Evolutionary conservation across 1,284 basidiomycete species (phyloP), one percentile per base, ranked within the genome.

Genomic region (Volvariella surrecta): DNA sequence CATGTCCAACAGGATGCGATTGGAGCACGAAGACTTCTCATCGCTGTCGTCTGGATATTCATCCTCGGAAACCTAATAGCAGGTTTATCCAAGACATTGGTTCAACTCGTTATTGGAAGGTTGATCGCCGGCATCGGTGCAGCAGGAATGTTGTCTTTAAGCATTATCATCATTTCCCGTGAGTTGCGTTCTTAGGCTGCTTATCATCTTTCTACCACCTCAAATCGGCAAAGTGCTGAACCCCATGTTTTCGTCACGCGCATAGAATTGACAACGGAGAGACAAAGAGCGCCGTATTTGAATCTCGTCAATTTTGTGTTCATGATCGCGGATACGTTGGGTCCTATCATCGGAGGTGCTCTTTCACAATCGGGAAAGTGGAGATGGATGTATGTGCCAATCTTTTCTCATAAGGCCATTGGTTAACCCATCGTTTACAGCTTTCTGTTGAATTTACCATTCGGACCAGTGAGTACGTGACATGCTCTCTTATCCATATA

Each of bases 51-150:
- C 30, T 31, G 30, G 30, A 31, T 31, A 9, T 31, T 31, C 15
- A 31, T 31, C 15, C 9, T 31, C 30, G 30, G 30, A 31, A 31
- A 31, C 30, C 9, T 31, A 9, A 31, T 31, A 9, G 30, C 30
- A 9, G 30, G 30, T 9, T 9, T 31, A 9, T 9, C 30, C 9
- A 9, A 15, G 9, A 31, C 9, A 9, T 31, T 31, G 9, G 15
- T 15, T 31, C 30, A 31, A 31, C 30, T 31, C 15, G 30, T 31
- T 31, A 15, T 15, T 31, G 30, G 30, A 9, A 9, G 30, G 9
- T 31, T 64, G 28, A 53, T 71, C 3, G 60, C 62, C 42, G 69
- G 68, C 7, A 52, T 67, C 11, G 69, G 68, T 7, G 67, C 58
- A 18, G 67, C 68, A 11, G 66, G 66, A 4, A 55, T 70, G 28